Percentiles rank a stretch among this genome's conserved stretches.
phyloP scores from a whole-genome alignment of 2,329 filamentous ascomycete genomes.

The Fusarium compactum region DNA sequence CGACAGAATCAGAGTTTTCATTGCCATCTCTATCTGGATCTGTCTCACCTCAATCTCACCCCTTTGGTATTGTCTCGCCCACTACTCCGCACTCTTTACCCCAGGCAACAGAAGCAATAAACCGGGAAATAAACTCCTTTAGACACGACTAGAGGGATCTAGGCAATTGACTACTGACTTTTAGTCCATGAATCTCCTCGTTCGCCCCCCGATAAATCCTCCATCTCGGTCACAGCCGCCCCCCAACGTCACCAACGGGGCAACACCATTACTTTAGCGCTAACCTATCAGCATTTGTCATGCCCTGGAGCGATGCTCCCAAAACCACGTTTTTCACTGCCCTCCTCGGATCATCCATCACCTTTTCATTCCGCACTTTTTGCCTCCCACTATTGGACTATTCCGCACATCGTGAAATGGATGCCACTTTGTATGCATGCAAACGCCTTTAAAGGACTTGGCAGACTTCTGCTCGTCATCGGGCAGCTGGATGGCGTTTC shows the following conservation, averaged over 20 bases:
- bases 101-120: neutral
- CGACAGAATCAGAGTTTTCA: conserved; percentile 25
- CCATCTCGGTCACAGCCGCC: neutral
- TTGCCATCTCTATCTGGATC: conserved; percentile 3
- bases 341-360: conserved; percentile 16
- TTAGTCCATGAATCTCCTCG: conserved; percentile 11
- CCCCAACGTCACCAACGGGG: conserved; percentile 20
- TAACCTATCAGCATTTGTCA: conserved; percentile 21
- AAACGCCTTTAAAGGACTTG: neutral
- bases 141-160: neutral
- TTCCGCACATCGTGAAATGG: conserved; percentile 28
- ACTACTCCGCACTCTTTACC: conserved; percentile 45
- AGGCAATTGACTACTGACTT: conserved; percentile 4
- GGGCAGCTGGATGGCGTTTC: conserved; percentile 36
- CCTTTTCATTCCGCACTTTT: conserved; percentile 21
- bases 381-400: neutral
- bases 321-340: conserved; percentile 40
- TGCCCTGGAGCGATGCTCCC: conserved; percentile 29
- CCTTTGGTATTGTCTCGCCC: conserved; percentile 21
- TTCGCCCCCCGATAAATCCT: neutral
- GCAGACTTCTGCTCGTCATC: conserved; percentile 31
- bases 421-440: conserved; percentile 3
- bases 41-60: conserved; percentile 25
- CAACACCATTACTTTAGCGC: conserved; percentile 1
- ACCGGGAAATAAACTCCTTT: conserved; percentile 11